Evolutionary conservation across 108 stramenopile genomes (phyloP), one percentile per base, ranked within the genome.

Genomic region (Conticribra weissflogii): DNA sequence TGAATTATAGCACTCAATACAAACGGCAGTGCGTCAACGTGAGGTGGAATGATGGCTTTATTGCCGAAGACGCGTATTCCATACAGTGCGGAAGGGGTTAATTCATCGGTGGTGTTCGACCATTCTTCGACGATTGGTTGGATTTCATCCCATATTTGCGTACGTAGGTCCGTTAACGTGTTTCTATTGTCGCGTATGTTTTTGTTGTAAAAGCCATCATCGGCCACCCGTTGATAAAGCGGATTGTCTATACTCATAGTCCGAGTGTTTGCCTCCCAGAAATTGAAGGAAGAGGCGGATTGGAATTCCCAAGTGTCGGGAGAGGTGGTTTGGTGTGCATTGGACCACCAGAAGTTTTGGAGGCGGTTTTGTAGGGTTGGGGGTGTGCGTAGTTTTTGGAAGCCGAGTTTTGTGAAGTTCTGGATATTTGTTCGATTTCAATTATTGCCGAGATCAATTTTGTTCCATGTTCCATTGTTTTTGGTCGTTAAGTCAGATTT

Each of bases 21-120:
- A 18, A 96, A 81, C 1, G 98, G 93, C 41, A 91, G 60, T 45
- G 88, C 81, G 71, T 98, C 98, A 0, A 97, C 96, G 67, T 97
- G 97, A 7, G 93, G 88, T 5, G 96, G 86, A 34, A 98, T 72
- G 17, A 96, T 74, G 30, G 80, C 56, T 2, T 81, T 88, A 23
- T 79, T 63, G 7, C 47, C 54, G 73, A 96, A 98, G 24, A 88
- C 31, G 5, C 97, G 88, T 53, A 97, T 88, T 8, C 97, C 97
- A 76, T 97, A 97, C 31, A 90, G 52, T 1, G 93, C 82, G 5
- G 94, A 93, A 5, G 91, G 86, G 3, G 86, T 79, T 46, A 94
- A 66, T 29, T 87, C 74, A 49, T 79, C 63, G n/a, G n/a, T n/a
- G n/a, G n/a, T n/a, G 17, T 85, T 79, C 5, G 89, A 79, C 98